Evolutionary conservation across 164 flowering plant species (phyloP), one percentile per base, ranked within the genome.

Genomic region (Chimonanthus salicifolius): DNA sequence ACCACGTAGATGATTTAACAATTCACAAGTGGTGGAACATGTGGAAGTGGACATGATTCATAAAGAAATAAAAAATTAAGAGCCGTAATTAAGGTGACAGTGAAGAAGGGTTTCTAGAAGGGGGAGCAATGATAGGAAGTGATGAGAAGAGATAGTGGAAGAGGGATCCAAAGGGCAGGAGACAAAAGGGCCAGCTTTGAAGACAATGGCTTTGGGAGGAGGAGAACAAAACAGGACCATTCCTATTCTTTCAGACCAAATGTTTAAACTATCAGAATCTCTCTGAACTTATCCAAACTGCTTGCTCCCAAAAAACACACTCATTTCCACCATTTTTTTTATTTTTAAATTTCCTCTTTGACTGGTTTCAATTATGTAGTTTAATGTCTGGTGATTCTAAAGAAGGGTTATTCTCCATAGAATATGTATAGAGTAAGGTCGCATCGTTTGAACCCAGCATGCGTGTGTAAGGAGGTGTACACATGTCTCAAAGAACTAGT

Each of bases 101-200:
- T n/a, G 18, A 0, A 43, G 6, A 4, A 47, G 33, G 33, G 70
- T 6, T 68, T 68, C 70, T 68, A 68, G 58, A 68, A 49, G 70
- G 20, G 21, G 54, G 3, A 48, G 49, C 6, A 66, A 66, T 45
- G 69, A 11, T 66, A 46, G 69, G 4, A 66, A 44, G 48, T 63
- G 21, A 63, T 63, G 66, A 18, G 66, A 11, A 33, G 64, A 20
- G 10, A 62, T 11, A 13, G 48, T 44, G 69, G 69, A 45, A n/a
- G 43, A 11, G 47, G 69, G 18, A 66, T 66, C 70, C 70, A 20
- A 68, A 48, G 70, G 33, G 51, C 43, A 68, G 70, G 70, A 43
- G 58, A 68, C 70, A 68, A n/a, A 48, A 16, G 54, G 70, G 54
- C 33, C 6, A 15, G 6, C 10, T n/a, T 47, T 47, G n/a, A 54